Base-by-base conservation (phyloP, 2,329 filamentous ascomycete genomes). In the Erysiphe pulchra region DNA sequence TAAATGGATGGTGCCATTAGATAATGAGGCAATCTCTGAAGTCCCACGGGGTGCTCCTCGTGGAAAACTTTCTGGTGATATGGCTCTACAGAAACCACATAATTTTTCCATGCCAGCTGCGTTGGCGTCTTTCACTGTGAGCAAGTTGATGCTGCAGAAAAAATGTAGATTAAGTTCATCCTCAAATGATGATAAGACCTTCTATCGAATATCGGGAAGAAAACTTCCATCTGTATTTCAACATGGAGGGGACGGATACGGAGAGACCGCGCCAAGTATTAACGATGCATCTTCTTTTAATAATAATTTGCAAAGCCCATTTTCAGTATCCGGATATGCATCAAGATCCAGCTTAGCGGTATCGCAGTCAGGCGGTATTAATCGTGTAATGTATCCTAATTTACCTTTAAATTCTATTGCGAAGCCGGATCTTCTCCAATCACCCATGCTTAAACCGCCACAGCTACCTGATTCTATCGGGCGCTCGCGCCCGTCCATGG, bases 331-430 rank as follows among this genome's bases (percentile, higher is more conserved):
- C 46, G 52, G 52, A 17, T 48, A 42, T 42, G 47, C 54, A 12
- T 45, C 49, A 34, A 46, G 65, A 9, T 70, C 71, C 28, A 42
- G 33, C 44, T 13, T 30, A 6, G 32, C 31, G 14, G 6, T 11
- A 16, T 20, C 42, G 30, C 47, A 45, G 17, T 48, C 32, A 20
- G 17, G 50, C 36, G 50, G 54, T 30, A 66, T 71, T 46, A 75
- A 72, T 54, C 71, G 73, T 10, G 61, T 75, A 4, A 67, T 70
- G n/a, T 63, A 75, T 31, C 68, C 75, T 55, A 66, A 74, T 49
- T 68, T 71, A n/a, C 71, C 76, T n/a, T 77, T 77, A 46, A 75
- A 71, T 3, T 71, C 76, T 1, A 62, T 78, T 14, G 69, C 70
- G 47, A 68, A 71, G 48, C 63, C 44, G 66, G 63, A 20, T 68